These are phyloP conservation scores for Trichoderma guizhouense DNA, from an alignment of 2,329 filamentous ascomycete species.

Conservation along the genomic window DNA sequence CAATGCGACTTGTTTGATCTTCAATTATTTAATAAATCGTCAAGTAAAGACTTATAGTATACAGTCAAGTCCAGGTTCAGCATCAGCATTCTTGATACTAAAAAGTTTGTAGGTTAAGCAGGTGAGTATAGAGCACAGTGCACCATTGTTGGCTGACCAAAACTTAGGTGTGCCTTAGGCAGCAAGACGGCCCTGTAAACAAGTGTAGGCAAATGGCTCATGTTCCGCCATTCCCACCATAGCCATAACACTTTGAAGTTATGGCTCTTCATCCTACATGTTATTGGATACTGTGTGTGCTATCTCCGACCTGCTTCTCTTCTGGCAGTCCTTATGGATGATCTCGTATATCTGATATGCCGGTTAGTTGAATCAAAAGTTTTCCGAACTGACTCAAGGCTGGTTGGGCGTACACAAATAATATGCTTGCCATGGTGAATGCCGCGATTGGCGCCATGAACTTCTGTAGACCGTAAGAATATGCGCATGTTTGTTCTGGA, in stretches of 20 bases:
- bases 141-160: neutral
- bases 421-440: neutral
- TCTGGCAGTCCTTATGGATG: neutral
- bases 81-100: neutral
- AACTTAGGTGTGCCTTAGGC: neutral
- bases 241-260: neutral
- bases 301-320: neutral
- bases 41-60: neutral
- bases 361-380: neutral
- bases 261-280: neutral
- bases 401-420: neutral
- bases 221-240: neutral
- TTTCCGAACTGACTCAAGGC: neutral
- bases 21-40: neutral
- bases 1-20: neutral
- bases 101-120: neutral
- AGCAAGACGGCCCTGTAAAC: neutral
- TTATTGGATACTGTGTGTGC: neutral
- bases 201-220: neutral
- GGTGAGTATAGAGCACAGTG: too few species aligned
- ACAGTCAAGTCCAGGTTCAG: neutral
- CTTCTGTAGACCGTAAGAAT: neutral
- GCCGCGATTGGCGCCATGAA: constrained; percentile 1
- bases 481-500: neutral
- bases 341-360: neutral